Base-by-base conservation (phyloP, 2,329 filamentous ascomycete species). In the Chalara sp. region DNA sequence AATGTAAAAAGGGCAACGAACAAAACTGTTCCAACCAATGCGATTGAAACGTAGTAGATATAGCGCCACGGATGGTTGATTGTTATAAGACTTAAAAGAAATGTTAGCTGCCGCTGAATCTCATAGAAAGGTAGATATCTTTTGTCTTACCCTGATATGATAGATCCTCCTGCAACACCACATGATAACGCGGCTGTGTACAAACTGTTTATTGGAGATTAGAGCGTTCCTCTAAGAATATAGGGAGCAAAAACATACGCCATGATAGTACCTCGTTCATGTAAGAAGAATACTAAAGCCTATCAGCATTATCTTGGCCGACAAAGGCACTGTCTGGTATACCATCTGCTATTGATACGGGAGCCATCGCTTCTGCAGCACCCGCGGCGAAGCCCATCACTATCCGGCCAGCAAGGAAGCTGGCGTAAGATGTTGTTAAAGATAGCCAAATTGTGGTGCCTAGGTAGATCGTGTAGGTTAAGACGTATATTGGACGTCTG, bases 281-380 rank as follows among this genome's bases (percentile, higher is more conserved):
- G 76, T 6, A 83, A 67, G 65, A 83, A 82, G 63, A 79, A 79
- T 30, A 81, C 74, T 31, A 42, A 39, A 32, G 32, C 32, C 21
- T 44, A 5, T 32, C 2, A 49, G 28, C 28, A 5, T 32, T 43
- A 7, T 42, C 30, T 31, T n/a, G 13, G 21, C 11, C 8, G 32
- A 48, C 13, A 3, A 11, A 13, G 11, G 28, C 8, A 12, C 13
- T 11, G 13, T 39, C 3, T 39, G 13, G 31, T 35, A 7, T 30
- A 28, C 46, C 31, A 58, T 83, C 79, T 2, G 79, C 76, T 58
- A 81, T 81, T 42, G 81, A 72, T 31, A 75, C 69, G 1, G 78
- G 78, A 61, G 79, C 77, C 11, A 77, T 73, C 0, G 74, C 79
- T 66, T 83, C 78, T 5, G 76, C 73, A 6, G 79, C 77, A 6